Base-by-base conservation (phyloP, 345 rosid genomes). In the Adansonia digitata region DNA sequence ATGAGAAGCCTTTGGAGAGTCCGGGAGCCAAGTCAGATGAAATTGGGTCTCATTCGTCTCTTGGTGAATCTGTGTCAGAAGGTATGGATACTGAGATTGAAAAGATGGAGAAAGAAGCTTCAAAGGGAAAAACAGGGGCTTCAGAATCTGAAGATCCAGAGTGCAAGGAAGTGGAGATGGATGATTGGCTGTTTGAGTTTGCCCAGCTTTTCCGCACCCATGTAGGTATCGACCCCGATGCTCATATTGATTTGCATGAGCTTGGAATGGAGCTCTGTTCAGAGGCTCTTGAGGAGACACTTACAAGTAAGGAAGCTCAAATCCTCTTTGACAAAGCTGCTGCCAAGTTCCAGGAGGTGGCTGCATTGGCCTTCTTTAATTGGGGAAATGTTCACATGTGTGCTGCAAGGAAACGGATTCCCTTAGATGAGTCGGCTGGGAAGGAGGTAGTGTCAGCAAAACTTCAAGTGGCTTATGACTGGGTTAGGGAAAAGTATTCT, bases 311-410 rank as follows among this genome's bases (percentile, higher is more conserved):
- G 77, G 88, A 88, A 77, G 98, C 98, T 77, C 98, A 92, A 75
- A 79, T 61, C 37, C 91, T 94, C 7, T 94, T 94, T 24, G 95
- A 90, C 45, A 91, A 88, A 84, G 97, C 98, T 80, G 89, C 98
- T 63, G 80, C 89, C 5, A 94, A 94, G 79, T 94, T 94, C 82
- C 97, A 94, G 79, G 98, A 94, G 86, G 98, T 94, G 51, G 97
- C 97, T 75, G 97, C 98, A 18, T 79, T 94, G 70, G 97, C 98
- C 59, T 91, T 87, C 87, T 94, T 94, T 82, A 94, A 94, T 68
- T 92, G 98, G 98, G 98, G 98, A 29, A 94, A 94, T 70, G 97
- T 91, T 64, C 97, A 94, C 74, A 92, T 94, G 97, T 94, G 98
- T 72, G 97, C 98, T 7, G 98, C 98, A 39, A 91, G 98, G 67